Conservation (phyloP, 2,329 filamentous ascomycete genomes). For the Pseudocercospora macadamiae region DNA sequence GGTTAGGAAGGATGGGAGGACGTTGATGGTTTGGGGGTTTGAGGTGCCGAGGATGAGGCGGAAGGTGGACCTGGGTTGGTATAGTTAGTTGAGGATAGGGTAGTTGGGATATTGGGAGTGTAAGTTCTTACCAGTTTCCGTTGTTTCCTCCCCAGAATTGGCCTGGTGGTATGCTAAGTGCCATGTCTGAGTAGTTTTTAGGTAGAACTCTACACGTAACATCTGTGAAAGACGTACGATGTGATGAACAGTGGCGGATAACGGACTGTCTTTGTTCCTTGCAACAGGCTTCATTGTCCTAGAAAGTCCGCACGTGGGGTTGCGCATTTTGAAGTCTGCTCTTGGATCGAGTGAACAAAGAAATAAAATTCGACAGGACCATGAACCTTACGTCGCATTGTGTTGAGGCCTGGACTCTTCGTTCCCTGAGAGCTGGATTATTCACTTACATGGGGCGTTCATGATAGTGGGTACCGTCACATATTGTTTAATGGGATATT, state of each 20-base stretch:
- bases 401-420: not conserved
- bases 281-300: not conserved
- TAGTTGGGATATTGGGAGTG: not conserved
- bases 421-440: not conserved
- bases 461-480: not conserved
- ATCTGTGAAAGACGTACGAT: too few relatives aligned
- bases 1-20: slow-evolving; percentile 4
- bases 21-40: not conserved
- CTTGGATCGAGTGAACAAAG: not conserved
- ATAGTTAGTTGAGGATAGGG: not conserved
- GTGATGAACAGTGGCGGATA: not conserved
- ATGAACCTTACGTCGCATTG: not conserved
- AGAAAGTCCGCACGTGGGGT: not conserved
- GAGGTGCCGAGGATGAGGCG: not conserved
- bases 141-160: slow-evolving; percentile 9
- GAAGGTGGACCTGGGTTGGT: slow-evolving; percentile 2
- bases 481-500: not conserved
- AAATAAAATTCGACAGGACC: not conserved
- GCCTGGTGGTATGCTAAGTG: slow-evolving; percentile 2
- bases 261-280: not conserved
- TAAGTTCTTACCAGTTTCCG: slow-evolving; percentile 4
- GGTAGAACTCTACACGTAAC: too few relatives aligned
- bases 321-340: not conserved
- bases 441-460: too few relatives aligned
- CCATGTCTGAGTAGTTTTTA: not conserved